Base-by-base conservation (phyloP, 1,139 yeast genomes). In the Yamadazyma blattariae region DNA sequence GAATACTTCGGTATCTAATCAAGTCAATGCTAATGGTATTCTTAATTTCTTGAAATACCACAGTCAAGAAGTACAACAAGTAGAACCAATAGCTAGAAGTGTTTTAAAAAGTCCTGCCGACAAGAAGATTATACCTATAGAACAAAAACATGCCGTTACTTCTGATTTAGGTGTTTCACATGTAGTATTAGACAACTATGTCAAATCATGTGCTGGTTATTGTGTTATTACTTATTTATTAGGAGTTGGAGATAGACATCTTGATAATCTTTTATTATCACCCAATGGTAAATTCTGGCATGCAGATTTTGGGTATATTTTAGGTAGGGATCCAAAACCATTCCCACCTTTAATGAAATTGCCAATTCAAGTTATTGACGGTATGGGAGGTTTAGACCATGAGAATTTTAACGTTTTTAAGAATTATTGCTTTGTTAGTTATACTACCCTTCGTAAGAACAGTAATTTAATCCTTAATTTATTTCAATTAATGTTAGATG, bases 341-440 rank as follows among this genome's bases (percentile, higher is more conserved):
- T 94, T 94, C 61, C 97, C 99, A 7, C 99, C 98, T 1, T 71
- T 92, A 62, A 92, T 94, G 97, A 94, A 94, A 54, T 67, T 94
- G 25, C 98, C 98, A 0, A 92, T 94, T 32, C 98, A 94, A 59
- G 86, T 94, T 16, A 86, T 94, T 30, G 98, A 92, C 46, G 98
- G 97, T 0, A 92, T 94, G 92, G 98, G 98, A 2, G 98, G 97
- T 1, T 74, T 87, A 30, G 73, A 77, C 38, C 89, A 92, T 35
- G 84, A 83, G 29, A 90, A 90, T 57, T 94, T 87, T 59, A 79
- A 81, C 47, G 78, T 84, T 42, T 94, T 94, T 61, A 78, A 95
- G 47, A 86, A 87, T 54, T 89, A 90, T 60, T 94, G 99, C 56
- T 94, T 90, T 59, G 92, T 94, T 18, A 88, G 97, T 0, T 94